Evolutionary conservation across 768 basidiomycete genomes (phyloP), one percentile per base, ranked within the genome.

Genomic region (Tubosaeta brunneosetosa): DNA sequence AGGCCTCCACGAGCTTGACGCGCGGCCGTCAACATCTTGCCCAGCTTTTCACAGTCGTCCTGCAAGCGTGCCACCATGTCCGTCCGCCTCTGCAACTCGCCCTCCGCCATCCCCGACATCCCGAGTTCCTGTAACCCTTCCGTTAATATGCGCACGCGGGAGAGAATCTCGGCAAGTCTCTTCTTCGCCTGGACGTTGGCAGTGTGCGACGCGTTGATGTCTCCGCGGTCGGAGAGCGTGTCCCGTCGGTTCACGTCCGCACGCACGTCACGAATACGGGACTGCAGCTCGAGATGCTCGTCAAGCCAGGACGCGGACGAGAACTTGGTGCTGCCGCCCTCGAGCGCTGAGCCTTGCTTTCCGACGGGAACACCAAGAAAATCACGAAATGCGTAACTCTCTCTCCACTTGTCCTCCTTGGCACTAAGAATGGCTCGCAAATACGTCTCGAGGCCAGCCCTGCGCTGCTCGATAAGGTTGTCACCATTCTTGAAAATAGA

Each of bases 1-100:
- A 72, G 67, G 37, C 60, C 55, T 37, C 64, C 59, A 51, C 78
- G 75, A 38, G 69, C 74, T 60, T 81, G 82, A 53, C 80, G 80
- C 29, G 81, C 86, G 43, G 89, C 82, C 32, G 89, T 87, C 38
- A 92, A 85, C 77, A 95, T 90, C 76, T 83, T 83, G 36, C 83
- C 82, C 52, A 97, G 74, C 73, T 87, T 90, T 74, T 89, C 89
- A 73, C 90, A 87, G 66, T 97, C 94, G 65, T 94, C 92, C 70
- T 88, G 87, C 59, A 97, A 73, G 53, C 86, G 77, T 50, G 85
- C 88, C 47, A 94, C 84, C 85, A 97, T 85, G 62, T 94, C 94
- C 55, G 86, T 86, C 56, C 95, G 77, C 51, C 95, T 75, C 71
- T 88, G 85, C 61, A 92, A 74, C 76, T 98, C 95, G n/a, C 95